These are phyloP conservation scores for Cutaneotrichosporon cavernicola DNA, from an alignment of 1,284 basidiomycete genomes.

Conservation along the genomic window DNA sequence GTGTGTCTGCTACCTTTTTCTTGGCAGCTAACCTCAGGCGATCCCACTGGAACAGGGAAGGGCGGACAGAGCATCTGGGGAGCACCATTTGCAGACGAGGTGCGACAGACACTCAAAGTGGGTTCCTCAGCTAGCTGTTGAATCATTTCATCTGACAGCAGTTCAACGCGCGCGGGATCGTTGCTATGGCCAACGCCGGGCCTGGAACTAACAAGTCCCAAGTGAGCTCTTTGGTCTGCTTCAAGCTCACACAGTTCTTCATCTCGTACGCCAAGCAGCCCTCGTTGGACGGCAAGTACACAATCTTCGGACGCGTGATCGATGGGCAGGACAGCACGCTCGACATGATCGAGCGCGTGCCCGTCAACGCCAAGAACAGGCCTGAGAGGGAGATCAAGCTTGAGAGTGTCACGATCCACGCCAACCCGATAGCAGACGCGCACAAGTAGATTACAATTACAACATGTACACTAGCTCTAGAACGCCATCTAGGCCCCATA, in stretches of 20 bases:
- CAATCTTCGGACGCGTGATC: constrained; percentile 92
- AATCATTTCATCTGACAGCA: constrained; percentile 45
- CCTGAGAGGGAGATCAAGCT: constrained; percentile 82
- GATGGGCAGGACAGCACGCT: constrained; percentile 86
- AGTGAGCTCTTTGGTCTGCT: constrained; percentile 27
- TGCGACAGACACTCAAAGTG: constrained; percentile 87
- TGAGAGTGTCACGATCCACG: constrained; percentile 80
- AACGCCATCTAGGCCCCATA: constrained; percentile 7
- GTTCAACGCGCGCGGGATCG: constrained; percentile 89
- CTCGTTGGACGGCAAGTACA: constrained; percentile 90
- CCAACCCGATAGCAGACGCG: constrained; percentile 70
- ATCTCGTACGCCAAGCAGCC: constrained; percentile 88
- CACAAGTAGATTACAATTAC: constrained; percentile 25
- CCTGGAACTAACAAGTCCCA: constrained; percentile 86
- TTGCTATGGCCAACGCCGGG: constrained; percentile 97
- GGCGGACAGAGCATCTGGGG: constrained; percentile 61
- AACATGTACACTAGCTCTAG: constrained; percentile 13
- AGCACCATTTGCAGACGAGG: constrained; percentile 81
- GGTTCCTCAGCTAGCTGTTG: constrained; percentile 22
- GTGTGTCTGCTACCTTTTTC: not conserved
- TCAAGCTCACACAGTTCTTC: constrained; percentile 67
- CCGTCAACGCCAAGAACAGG: constrained; percentile 85
- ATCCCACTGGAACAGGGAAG: constrained; percentile 68
- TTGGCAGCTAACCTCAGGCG: constrained; percentile 58
- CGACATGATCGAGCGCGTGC: constrained; percentile 83